phyloP scores from a whole-genome alignment of 2,329 filamentous ascomycete genomes.

The Leptoxyphium fumago region DNA sequence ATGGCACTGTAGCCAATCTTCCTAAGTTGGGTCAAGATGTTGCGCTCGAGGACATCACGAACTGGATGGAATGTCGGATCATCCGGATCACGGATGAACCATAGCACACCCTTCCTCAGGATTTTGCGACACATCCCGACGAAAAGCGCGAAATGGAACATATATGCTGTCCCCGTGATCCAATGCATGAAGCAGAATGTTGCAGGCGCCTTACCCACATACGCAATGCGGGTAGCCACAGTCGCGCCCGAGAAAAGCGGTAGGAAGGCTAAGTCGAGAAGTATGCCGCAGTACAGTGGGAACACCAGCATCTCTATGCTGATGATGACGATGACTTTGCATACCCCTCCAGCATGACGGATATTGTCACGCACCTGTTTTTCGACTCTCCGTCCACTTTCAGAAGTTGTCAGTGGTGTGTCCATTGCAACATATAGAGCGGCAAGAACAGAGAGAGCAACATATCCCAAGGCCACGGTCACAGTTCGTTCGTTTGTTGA shows the following conservation, averaged over 20 bases:
- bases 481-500: conserved; percentile 42
- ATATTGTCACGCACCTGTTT: conserved; percentile 67
- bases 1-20: conserved; percentile 95
- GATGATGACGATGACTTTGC: conserved; percentile 97
- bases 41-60: conserved; percentile 86
- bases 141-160: conserved; percentile 98
- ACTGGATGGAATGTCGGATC: conserved; percentile 97
- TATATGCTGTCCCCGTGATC: conserved; percentile 97
- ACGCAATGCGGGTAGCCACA: conserved; percentile 60
- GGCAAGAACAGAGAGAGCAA: conserved; percentile 58
- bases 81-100: conserved; percentile 96
- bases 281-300: conserved; percentile 82
- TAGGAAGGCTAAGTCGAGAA: conserved; percentile 76
- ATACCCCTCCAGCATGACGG: conserved; percentile 85
- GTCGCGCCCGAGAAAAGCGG: conserved; percentile 77
- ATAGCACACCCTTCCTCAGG: conserved; percentile 85
- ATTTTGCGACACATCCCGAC: conserved; percentile 99
- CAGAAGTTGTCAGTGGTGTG: conserved; percentile 49
- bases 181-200: conserved; percentile 95
- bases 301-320: conserved; percentile 98
- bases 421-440: conserved; percentile 66
- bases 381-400: conserved; percentile 46
- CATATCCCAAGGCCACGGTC: conserved; percentile 70
- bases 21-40: conserved; percentile 77
- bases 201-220: conserved; percentile 63